Percentiles rank a stretch among this genome's conserved stretches.
Conservation (phyloP, 768 basidiomycete species). For the Tylopilus subfusipes region DNA sequence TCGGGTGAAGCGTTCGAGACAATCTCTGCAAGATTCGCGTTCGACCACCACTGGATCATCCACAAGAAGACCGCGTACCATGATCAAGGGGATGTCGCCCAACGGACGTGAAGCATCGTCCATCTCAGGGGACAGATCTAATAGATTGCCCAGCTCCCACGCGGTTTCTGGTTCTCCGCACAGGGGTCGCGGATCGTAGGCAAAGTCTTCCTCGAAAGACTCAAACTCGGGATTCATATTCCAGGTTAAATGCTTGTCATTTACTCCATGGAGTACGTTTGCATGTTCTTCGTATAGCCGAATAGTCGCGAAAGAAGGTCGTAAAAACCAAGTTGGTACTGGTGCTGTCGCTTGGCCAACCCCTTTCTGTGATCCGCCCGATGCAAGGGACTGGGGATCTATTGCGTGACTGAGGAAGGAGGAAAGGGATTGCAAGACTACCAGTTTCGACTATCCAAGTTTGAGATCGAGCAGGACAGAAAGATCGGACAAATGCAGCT, state of each 20-base stretch:
- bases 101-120: conserved; percentile 12
- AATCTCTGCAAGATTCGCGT: conserved; percentile 48
- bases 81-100: conserved; percentile 22
- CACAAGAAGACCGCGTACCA: conserved; percentile 21
- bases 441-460: conserved; percentile 62
- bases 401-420: conserved; percentile 58
- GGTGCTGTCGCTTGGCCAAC: conserved; percentile 11
- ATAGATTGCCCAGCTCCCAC: conserved; percentile 38
- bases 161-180: conserved; percentile 10
- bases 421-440: conserved; percentile 69
- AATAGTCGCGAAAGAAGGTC: conserved; percentile 50
- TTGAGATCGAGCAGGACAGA: conserved; percentile 2
- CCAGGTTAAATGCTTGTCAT: conserved; percentile 26
- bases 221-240: conserved; percentile 23
- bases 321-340: conserved; percentile 62
- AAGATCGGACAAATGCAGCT: conserved; percentile 5
- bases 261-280: conserved; percentile 19
- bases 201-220: conserved; percentile 31
- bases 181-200: conserved; percentile 20
- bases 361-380: conserved; percentile 13
- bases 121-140: conserved; percentile 17
- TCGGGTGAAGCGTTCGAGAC: conserved; percentile 70
- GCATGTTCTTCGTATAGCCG: conserved; percentile 56
- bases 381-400: conserved; percentile 18
- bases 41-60: conserved; percentile 11